Evolutionary conservation across 2,329 filamentous ascomycete genomes (phyloP).

Genomic region (Ceratocystis ficicola): DNA sequence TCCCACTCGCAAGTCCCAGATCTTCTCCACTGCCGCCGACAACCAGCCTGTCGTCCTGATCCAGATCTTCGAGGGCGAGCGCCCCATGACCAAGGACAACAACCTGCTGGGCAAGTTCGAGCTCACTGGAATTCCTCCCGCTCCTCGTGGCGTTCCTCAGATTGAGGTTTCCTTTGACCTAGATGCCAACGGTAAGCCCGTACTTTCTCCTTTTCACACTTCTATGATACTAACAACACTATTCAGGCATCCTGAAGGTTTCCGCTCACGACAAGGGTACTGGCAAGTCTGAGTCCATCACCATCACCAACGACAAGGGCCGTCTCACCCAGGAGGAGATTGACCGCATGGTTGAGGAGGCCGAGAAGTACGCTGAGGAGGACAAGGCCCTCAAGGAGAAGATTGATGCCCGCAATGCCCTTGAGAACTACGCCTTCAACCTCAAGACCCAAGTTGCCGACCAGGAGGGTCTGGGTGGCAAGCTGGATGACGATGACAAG

Average conservation of each 20-base stretch:
- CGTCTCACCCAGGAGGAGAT: conserved; percentile 94
- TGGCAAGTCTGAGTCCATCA: conserved; percentile 93
- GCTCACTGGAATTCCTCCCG: conserved; percentile 87
- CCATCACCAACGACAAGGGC: conserved; percentile 99
- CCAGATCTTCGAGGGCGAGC: conserved; percentile 90
- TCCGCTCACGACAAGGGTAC: conserved; percentile 95
- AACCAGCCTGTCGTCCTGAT: conserved; percentile 94
- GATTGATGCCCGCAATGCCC: conserved; percentile 88
- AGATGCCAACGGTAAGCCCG: conserved; percentile 66
- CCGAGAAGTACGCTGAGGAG: conserved; percentile 97
- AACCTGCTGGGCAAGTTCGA: conserved; percentile 98
- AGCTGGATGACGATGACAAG: conserved; percentile 98
- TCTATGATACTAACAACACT: background rate
- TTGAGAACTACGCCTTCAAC: conserved; percentile 98
- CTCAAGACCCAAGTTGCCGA: conserved; percentile 99
- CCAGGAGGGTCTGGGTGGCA: conserved; percentile 89
- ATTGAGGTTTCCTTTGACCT: conserved; percentile 98
- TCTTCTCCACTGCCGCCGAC: conserved; percentile 92
- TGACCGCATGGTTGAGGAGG: conserved; percentile 96
- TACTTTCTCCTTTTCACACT: background rate
- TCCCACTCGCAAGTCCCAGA: conserved; percentile 92
- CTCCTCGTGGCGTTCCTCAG: conserved; percentile 90
- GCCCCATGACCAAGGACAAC: conserved; percentile 90
- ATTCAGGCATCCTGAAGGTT: conserved; percentile 67
- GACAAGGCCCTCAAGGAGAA: conserved; percentile 96